These are phyloP conservation scores for Mucor indicus DNA, from an alignment of 371 early-diverging fungal species.

Conservation along the genomic window DNA sequence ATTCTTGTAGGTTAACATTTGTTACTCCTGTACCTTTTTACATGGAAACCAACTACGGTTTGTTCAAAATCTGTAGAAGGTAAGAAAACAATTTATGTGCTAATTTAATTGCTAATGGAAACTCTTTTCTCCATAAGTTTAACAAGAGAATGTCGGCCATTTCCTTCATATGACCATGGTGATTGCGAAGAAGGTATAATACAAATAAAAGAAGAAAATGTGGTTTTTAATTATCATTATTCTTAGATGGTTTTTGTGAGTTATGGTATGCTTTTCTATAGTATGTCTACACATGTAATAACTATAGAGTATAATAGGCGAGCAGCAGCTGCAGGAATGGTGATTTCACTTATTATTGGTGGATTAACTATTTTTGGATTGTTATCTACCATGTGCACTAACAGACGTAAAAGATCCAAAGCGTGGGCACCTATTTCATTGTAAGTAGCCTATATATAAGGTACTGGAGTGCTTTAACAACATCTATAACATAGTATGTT, in stretches of 20 bases:
- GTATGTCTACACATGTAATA: no score
- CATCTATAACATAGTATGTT: neutral
- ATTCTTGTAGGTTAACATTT: constrained; percentile 33
- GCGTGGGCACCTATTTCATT: constrained; percentile 43
- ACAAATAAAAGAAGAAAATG: neutral
- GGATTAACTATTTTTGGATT: constrained; percentile 32
- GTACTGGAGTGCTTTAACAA: neutral
- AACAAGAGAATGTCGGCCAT: constrained; percentile 42
- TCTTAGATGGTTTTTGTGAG: constrained; percentile 49
- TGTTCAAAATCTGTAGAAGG: constrained; percentile 38
- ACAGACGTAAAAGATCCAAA: constrained; percentile 34
- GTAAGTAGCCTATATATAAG: constrained; percentile 20
- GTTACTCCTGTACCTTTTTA: constrained; percentile 44
- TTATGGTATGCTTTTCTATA: constrained; percentile 30
- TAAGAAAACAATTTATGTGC: neutral
- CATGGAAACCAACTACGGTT: constrained; percentile 43
- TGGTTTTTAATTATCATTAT: neutral
- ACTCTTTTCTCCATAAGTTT: constrained; percentile 20
- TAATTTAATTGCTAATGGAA: neutral
- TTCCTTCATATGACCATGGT: constrained; percentile 40
- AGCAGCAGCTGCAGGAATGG: constrained; percentile 42
- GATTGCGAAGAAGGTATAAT: constrained; percentile 45
- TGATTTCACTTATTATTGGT: constrained; percentile 38
- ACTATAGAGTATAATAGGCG: constrained; percentile 18
- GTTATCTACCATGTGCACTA: constrained; percentile 41